Base-by-base conservation (phyloP, 768 basidiomycete genomes). In the Tylopilus felleus region DNA sequence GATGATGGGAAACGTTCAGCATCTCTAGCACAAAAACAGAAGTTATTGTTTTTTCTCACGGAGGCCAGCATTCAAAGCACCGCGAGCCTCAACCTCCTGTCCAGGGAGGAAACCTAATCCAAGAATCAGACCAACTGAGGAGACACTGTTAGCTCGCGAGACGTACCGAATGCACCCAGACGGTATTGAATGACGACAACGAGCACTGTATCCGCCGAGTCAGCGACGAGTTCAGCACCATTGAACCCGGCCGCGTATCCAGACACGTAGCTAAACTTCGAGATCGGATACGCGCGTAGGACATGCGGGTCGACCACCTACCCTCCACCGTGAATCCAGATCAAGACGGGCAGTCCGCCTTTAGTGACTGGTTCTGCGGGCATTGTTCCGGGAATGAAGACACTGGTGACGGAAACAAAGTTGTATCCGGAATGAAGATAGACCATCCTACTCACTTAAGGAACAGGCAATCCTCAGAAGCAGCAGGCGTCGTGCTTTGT, bases 131-230 rank as follows among this genome's bases (percentile, higher is more conserved):
- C 12, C 9, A 17, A 41, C 23, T 23, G 40, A 14, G 8, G 13
- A 41, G 23, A 14, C 7, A 23, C 23, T 23, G 6, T 3, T n/a
- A 21, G 8, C 13, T 9, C 13, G 8, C 12, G 22, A 23, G 40
- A 12, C 40, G 7, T 41, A 41, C 49, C 53, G 42, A 56, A 56
- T 31, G 42, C 8, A 21, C 55, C 55, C 8, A 56, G 54, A 14
- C 55, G 53, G 19, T 56, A 56, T 43, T 56, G 53, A 8, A 56
- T 56, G 7, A 56, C 57, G 21, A 58, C 56, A 2, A 57, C 12
- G 17, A 57, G 25, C 4, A 36, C 51, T 21, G 40, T 45, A 10
- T 39, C 19, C 8, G 19, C 8, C 21, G 56, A 58, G 28, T 57
- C 6, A 2, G 35, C 25, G 2, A 58, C 28, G 31, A 57, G 23